These are phyloP conservation scores for Coemansia sp. DNA, from an alignment of 192 early-diverging fungal genomes.

Conservation along the genomic window DNA sequence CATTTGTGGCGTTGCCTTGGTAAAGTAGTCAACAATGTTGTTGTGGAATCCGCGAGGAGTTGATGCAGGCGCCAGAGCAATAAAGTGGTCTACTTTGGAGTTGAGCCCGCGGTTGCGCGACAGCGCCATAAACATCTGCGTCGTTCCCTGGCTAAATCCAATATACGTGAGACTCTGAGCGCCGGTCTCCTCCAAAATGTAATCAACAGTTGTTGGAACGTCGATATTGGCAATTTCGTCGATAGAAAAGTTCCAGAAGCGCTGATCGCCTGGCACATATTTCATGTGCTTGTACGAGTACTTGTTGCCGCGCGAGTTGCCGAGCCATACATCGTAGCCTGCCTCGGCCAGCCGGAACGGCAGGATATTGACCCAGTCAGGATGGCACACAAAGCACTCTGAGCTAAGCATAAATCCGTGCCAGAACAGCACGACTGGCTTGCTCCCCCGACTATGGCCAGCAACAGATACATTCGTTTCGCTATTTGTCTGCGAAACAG, in stretches of 20 bases:
- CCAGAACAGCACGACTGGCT: slow-evolving; percentile 91
- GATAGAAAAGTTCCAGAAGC: slow-evolving; percentile 93
- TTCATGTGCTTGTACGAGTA: slow-evolving; percentile 83
- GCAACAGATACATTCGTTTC: not conserved
- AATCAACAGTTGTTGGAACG: slow-evolving; percentile 82
- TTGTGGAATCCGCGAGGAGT: slow-evolving; percentile 82
- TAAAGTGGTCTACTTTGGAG: slow-evolving; percentile 81
- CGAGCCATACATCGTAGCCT: slow-evolving; percentile 96
- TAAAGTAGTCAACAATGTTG: slow-evolving; percentile 75
- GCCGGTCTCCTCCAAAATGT: slow-evolving; percentile 82
- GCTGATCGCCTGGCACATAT: slow-evolving; percentile 62
- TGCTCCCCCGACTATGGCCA: slow-evolving; percentile 9
- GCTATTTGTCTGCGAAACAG: slow-evolving; percentile 14
- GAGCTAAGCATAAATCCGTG: slow-evolving; percentile 95
- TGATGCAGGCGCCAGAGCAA: slow-evolving; percentile 87
- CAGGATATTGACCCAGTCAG: slow-evolving; percentile 71
- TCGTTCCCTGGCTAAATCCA: slow-evolving; percentile 95
- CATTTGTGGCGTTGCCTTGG: slow-evolving; percentile 81
- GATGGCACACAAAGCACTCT: slow-evolving; percentile 87
- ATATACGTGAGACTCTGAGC: slow-evolving; percentile 83
- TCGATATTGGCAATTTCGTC: slow-evolving; percentile 89
- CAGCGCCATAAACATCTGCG: slow-evolving; percentile 84
- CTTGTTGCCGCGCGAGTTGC: slow-evolving; percentile 93
- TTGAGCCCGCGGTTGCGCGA: slow-evolving; percentile 79
- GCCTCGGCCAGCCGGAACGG: slow-evolving; percentile 84